Percentiles rank a stretch among this genome's conserved stretches.
phyloP scores from a whole-genome alignment of 805 yeast species.

The Lipomyces starkeyi region DNA sequence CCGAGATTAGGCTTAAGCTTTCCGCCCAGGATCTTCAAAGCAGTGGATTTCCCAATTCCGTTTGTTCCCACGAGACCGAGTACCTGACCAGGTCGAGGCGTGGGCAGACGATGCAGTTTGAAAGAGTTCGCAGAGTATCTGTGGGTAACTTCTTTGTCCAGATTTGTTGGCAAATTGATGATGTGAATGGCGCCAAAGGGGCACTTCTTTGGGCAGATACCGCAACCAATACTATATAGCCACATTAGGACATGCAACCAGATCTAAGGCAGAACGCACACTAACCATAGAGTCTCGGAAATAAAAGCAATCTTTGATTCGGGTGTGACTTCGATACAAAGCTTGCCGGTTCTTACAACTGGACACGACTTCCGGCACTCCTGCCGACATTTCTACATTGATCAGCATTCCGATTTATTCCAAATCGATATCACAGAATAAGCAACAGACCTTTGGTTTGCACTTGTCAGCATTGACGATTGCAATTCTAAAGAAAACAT shows the following conservation, averaged over 20 bases:
- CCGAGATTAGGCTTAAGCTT: conserved; percentile 98
- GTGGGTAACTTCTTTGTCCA: conserved; percentile 91
- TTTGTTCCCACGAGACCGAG: conserved; percentile 97
- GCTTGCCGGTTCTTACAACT: conserved; percentile 95
- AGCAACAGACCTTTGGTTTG: conserved; percentile 69
- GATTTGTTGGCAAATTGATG: conserved; percentile 93
- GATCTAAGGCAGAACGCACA: conserved; percentile 32
- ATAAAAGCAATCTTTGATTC: conserved; percentile 91
- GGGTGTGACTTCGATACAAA: conserved; percentile 96
- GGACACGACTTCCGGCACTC: conserved; percentile 98
- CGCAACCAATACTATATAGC: conserved; percentile 77
- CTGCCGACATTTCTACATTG: conserved; percentile 80
- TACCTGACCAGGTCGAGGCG: conserved; percentile 99
- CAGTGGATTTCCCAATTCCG: conserved; percentile 99
- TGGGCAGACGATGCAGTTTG: conserved; percentile 95
- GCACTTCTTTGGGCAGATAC: conserved; percentile 98
- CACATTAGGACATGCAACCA: neutral
- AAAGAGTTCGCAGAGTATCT: conserved; percentile 97
- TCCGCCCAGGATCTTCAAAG: conserved; percentile 94
- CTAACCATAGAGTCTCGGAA: conserved; percentile 79
- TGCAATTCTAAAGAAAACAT: conserved; percentile 73
- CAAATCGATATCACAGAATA: neutral
- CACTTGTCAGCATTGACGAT: conserved; percentile 93
- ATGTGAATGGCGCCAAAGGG: conserved; percentile 97
- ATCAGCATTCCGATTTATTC: neutral